phyloP scores from a whole-genome alignment of 495 filamentous ascomycete species.

The Penicillium canescens region DNA sequence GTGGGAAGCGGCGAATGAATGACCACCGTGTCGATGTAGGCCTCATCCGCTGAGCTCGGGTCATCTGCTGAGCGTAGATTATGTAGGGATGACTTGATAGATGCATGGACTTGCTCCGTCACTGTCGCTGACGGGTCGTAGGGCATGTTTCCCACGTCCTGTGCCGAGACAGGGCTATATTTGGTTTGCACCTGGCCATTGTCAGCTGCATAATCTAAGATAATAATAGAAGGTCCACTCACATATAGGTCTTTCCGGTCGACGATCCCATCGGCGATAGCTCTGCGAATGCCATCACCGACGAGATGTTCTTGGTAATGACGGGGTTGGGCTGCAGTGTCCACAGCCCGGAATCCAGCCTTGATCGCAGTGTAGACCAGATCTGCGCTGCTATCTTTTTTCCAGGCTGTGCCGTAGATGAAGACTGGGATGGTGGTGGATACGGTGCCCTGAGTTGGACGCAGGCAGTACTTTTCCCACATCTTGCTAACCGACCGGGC shows the following conservation, averaged over 20 bases:
- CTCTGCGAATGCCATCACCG: conserved; percentile 60
- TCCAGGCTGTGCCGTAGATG: conserved; percentile 89
- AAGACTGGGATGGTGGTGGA: conserved; percentile 51
- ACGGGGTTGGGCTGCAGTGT: conserved; percentile 77
- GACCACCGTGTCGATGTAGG: conserved; percentile 73
- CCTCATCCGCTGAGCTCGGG: conserved; percentile 31
- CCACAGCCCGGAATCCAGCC: conserved; percentile 71
- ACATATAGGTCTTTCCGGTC: conserved; percentile 63
- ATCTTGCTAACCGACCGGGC: conserved; percentile 28
- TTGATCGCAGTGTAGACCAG: conserved; percentile 69
- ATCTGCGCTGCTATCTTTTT: conserved; percentile 66
- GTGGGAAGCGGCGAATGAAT: conserved; percentile 68
- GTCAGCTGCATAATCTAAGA: conserved; percentile 1
- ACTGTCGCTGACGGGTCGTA: conserved; percentile 54
- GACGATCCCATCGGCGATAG: conserved; percentile 57
- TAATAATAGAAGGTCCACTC: conserved; percentile 18
- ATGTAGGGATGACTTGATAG: conserved; percentile 66
- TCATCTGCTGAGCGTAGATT: conserved; percentile 51
- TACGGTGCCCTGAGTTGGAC: conserved; percentile 26
- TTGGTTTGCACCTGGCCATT: conserved; percentile 73
- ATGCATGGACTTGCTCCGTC: conserved; percentile 62
- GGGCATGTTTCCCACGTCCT: conserved; percentile 60
- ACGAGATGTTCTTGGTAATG: conserved; percentile 79
- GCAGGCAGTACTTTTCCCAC: conserved; percentile 39
- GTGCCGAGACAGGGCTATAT: conserved; percentile 63